A percentile compares a stretch with the other conserved stretches of the same genome.
Conservation (phyloP, 768 basidiomycete genomes). For the Leccinum broughii region DNA sequence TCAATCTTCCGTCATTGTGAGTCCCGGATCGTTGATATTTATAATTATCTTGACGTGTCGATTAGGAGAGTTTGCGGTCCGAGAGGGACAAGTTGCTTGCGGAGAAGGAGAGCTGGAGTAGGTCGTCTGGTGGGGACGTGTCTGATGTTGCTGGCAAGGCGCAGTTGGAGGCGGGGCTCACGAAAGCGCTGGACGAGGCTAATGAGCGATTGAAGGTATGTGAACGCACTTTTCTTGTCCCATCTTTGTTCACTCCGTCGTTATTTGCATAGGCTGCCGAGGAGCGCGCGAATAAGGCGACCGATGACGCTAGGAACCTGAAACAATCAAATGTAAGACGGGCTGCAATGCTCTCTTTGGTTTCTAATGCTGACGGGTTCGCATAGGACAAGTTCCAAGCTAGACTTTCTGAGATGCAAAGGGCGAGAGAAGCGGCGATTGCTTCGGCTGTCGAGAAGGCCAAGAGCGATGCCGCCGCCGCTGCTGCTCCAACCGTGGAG, state of each 20-base stretch:
- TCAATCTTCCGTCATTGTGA: constrained; percentile 35
- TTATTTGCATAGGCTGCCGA: constrained; percentile 36
- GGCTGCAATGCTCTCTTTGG: background rate
- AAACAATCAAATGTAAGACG: constrained; percentile 34
- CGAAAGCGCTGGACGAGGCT: constrained; percentile 61
- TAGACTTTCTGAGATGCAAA: constrained; percentile 53
- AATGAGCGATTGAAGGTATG: constrained; percentile 57
- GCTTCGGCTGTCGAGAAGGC: constrained; percentile 58
- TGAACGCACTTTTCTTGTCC: background rate
- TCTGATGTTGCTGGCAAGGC: constrained; percentile 36
- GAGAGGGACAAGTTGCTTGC: constrained; percentile 64
- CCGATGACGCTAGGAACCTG: constrained; percentile 44
- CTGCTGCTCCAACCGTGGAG: constrained; percentile 28
- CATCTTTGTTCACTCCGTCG: constrained; percentile 1
- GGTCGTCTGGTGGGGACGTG: constrained; percentile 23
- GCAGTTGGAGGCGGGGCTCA: constrained; percentile 55
- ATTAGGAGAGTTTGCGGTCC: constrained; percentile 50
- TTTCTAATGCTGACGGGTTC: constrained; percentile 6
- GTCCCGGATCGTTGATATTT: constrained; percentile 6
- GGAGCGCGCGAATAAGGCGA: constrained; percentile 45
- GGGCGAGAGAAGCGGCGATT: constrained; percentile 52
- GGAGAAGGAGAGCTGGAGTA: constrained; percentile 49
- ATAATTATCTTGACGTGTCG: background rate
- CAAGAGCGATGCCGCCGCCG: constrained; percentile 40
- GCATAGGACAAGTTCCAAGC: constrained; percentile 62